Percentiles rank a stretch among this genome's conserved stretches.
phyloP scores from a whole-genome alignment of 257 asterid genomes.

The Solanum stenotomum region DNA sequence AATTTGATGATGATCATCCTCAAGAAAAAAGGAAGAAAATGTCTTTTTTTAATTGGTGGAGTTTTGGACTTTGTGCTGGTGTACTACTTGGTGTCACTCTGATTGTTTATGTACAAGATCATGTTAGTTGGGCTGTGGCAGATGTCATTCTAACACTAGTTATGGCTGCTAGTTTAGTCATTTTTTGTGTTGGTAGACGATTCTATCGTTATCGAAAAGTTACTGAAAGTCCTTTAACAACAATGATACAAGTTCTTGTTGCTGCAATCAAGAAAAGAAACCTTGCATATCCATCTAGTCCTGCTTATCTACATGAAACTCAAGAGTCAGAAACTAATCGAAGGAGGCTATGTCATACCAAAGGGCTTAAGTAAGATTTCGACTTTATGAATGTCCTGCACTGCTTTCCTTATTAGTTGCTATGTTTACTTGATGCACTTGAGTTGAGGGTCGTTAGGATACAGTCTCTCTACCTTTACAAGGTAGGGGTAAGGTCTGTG shows the following conservation, averaged over 20 bases:
- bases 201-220: constrained; percentile 40
- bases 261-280: constrained; percentile 44
- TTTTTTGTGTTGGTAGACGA: constrained; percentile 41
- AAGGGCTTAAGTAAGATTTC: constrained; percentile 22
- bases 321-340: not conserved
- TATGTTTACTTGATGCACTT: not conserved
- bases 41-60: constrained; percentile 87
- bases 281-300: constrained; percentile 20
- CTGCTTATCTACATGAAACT: constrained; percentile 49
- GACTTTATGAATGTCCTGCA: not conserved
- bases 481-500: not conserved
- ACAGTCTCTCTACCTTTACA: not conserved
- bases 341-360: constrained; percentile 49
- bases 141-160: constrained; percentile 50
- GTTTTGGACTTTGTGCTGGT: constrained; percentile 55
- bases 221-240: constrained; percentile 60
- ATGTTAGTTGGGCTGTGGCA: constrained; percentile 50
- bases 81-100: constrained; percentile 50
- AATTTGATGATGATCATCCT: constrained; percentile 45
- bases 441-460: not conserved
- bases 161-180: constrained; percentile 33
- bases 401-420: not conserved
- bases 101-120: constrained; percentile 59
- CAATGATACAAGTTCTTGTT: constrained; percentile 61
- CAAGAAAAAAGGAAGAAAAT: constrained; percentile 39